A percentile compares a stretch with the other conserved stretches of the same genome.
Conservation (phyloP, 169 alveolate species). For the Condylostoma magnum region DNA sequence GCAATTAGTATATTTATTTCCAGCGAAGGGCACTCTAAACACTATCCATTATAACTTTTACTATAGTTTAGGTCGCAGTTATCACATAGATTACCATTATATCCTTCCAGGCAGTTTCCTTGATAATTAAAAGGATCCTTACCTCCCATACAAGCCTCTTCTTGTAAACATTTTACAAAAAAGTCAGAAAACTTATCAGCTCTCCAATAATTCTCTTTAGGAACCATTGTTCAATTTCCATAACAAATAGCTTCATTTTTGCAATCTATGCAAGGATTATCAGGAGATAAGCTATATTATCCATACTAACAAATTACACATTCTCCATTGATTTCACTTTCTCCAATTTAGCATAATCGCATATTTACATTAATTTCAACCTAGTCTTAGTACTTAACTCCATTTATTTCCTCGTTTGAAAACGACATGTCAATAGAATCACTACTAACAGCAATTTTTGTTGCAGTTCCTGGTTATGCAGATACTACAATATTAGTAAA, state of each 20-base stretch:
- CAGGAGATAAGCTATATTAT: neutral
- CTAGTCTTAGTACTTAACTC: neutral
- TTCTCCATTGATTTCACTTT: neutral
- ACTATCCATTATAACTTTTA: conserved; percentile 17
- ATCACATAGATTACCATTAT: conserved; percentile 46
- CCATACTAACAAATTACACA: conserved; percentile 11
- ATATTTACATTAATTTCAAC: neutral
- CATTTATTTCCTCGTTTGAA: too few relatives aligned
- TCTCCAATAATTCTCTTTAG: conserved; percentile 55
- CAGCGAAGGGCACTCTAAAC: conserved; percentile 46
- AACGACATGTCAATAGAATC: neutral
- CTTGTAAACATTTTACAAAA: conserved; percentile 37
- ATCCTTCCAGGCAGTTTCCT: conserved; percentile 51
- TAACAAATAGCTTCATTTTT: conserved; percentile 28
- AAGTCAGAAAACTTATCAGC: conserved; percentile 31
- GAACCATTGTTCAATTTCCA: conserved; percentile 37
- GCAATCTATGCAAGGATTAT: conserved; percentile 18
- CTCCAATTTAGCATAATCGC: conserved; percentile 12
- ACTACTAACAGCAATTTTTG: neutral
- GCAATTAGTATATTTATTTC: neutral
- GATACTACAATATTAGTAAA: conserved; percentile 3
- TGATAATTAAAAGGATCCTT: neutral
- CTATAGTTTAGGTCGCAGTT: conserved; percentile 37
- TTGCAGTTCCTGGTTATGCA: neutral
- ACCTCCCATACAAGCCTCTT: conserved; percentile 45